phyloP scores from a whole-genome alignment of 768 basidiomycete species.

The Suillus subaureus region DNA sequence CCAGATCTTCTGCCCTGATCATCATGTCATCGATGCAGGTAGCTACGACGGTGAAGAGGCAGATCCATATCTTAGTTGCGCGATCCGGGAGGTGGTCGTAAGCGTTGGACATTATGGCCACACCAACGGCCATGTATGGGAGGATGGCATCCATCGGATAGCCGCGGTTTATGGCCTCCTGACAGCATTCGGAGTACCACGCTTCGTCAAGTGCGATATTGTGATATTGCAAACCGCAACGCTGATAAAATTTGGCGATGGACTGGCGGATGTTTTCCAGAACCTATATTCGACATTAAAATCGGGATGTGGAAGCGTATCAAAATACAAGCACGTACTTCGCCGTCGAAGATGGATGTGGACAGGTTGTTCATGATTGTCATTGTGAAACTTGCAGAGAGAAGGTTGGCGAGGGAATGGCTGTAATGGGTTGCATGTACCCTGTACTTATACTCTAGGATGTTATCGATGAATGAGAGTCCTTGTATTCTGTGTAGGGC shows the following conservation, averaged over 20 bases:
- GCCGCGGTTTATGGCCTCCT: constrained; percentile 1
- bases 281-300: neutral
- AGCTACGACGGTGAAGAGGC: constrained; percentile 40
- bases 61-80: constrained; percentile 34
- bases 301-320: neutral
- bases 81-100: constrained; percentile 29
- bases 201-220: neutral
- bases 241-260: neutral
- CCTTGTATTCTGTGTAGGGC: neutral
- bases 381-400: neutral
- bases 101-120: constrained; percentile 9
- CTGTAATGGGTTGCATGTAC: neutral
- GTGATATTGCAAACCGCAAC: constrained; percentile 1
- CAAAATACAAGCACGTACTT: neutral
- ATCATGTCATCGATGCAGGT: constrained; percentile 41
- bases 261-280: neutral
- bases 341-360: neutral
- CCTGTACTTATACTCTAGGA: neutral
- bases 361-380: neutral
- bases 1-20: constrained; percentile 23
- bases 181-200: neutral
- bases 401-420: neutral
- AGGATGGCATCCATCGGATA: neutral
- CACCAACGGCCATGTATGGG: constrained; percentile 1
- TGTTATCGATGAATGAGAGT: neutral